phyloP scores from a whole-genome alignment of 139 green algal genomes.

The Chlorella sp. region DNA sequence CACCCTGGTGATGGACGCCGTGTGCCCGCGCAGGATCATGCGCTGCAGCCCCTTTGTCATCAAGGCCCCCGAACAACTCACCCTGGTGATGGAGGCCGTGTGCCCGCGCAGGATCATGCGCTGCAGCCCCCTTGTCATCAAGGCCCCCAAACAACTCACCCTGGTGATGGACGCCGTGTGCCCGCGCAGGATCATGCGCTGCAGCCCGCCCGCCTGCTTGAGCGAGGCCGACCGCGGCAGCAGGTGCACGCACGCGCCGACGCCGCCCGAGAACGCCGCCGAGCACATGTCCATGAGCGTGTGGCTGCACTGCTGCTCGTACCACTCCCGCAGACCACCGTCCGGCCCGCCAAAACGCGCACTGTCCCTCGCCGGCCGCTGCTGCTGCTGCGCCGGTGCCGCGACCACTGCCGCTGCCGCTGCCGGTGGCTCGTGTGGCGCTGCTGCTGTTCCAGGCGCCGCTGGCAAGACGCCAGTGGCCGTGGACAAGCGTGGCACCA shows the following conservation, averaged over 20 bases:
- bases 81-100: neutral
- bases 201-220: constrained; percentile 69
- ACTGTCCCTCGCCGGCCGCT: neutral
- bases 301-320: constrained; percentile 7
- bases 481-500: too few species aligned
- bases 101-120: neutral
- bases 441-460: neutral
- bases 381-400: too few species aligned
- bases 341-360: neutral
- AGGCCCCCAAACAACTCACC: too few species aligned
- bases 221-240: constrained; percentile 54
- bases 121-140: constrained; percentile 66
- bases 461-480: neutral
- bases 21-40: neutral
- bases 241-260: constrained; percentile 39
- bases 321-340: constrained; percentile 20
- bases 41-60: too few species aligned
- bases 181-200: constrained; percentile 62
- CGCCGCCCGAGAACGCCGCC: neutral
- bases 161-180: constrained; percentile 42
- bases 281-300: neutral
- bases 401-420: too few species aligned
- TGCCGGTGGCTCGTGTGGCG: too few species aligned
- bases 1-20: too few species aligned
- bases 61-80: too few species aligned